phyloP scores from a whole-genome alignment of 2,329 filamentous ascomycete species.

The Colletotrichum sp. region DNA sequence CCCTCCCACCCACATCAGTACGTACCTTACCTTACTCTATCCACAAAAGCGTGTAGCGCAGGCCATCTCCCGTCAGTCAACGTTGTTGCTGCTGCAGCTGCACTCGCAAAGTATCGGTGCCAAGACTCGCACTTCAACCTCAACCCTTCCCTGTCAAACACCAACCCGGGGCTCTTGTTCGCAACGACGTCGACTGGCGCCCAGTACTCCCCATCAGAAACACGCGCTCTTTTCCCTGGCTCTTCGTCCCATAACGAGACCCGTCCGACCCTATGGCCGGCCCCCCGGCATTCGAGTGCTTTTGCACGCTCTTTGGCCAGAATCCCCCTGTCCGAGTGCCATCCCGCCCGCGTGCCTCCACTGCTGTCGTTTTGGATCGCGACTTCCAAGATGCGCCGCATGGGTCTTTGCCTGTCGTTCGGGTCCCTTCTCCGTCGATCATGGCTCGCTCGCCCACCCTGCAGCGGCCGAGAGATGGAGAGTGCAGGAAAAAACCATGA shows the following conservation, averaged over 20 bases:
- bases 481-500: not conserved
- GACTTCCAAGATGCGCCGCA: constrained; percentile 13
- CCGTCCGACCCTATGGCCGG: constrained; percentile 13
- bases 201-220: constrained; percentile 9
- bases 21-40: not conserved
- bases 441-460: not conserved
- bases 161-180: not conserved
- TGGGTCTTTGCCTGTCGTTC: constrained; percentile 18
- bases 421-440: constrained; percentile 15
- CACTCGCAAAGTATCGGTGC: not conserved
- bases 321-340: constrained; percentile 18
- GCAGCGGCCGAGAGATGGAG: not conserved
- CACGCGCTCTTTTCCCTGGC: not conserved
- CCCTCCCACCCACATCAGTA: not conserved
- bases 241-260: constrained; percentile 15
- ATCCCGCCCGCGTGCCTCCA: constrained; percentile 10
- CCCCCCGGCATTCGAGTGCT: constrained; percentile 6
- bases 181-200: constrained; percentile 17
- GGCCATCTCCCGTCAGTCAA: constrained; percentile 16
- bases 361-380: constrained; percentile 18
- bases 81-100: not conserved
- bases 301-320: constrained; percentile 12
- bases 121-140: constrained; percentile 9
- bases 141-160: constrained; percentile 12
- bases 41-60: not conserved